phyloP scores from a whole-genome alignment of 164 flowering plant species.

The Magnolia officinalis region DNA sequence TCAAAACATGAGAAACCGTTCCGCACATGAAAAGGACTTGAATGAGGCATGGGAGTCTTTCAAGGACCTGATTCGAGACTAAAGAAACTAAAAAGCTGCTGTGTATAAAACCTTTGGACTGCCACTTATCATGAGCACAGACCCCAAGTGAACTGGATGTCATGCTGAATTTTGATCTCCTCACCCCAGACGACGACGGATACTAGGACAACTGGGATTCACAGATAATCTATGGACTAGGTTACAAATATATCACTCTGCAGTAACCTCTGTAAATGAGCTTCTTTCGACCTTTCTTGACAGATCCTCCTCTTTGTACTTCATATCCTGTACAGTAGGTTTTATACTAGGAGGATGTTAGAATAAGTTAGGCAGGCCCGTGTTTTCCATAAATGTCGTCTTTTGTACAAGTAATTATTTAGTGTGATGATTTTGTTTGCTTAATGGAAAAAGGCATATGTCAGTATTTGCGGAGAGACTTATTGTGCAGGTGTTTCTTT shows the following conservation, averaged over 20 bases:
- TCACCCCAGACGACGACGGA: too few relatives aligned
- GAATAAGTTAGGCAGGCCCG: neutral
- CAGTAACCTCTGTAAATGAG: neutral
- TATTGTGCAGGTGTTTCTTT: too few relatives aligned
- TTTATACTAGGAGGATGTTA: neutral
- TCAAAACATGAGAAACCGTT: constrained; percentile 1
- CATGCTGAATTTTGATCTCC: too few relatives aligned
- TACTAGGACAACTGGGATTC: too few relatives aligned
- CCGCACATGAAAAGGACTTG: constrained; percentile 12
- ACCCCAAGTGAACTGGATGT: too few relatives aligned
- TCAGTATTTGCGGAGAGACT: too few relatives aligned
- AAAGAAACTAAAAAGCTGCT: constrained; percentile 3
- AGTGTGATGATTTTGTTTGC: too few relatives aligned
- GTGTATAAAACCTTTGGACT: neutral
- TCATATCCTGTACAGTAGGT: neutral
- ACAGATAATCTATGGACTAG: too few relatives aligned
- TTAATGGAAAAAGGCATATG: too few relatives aligned
- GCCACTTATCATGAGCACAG: too few relatives aligned
- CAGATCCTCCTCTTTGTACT: neutral
- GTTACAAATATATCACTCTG: neutral
- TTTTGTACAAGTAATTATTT: too few relatives aligned
- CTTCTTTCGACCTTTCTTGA: neutral
- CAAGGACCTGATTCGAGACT: constrained; percentile 13
- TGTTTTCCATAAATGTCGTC: neutral
- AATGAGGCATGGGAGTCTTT: constrained; percentile 14